Evolutionary conservation across 345 rosid genomes (phyloP), one percentile per base, ranked within the genome.

Genomic region (Psidium friedrichsthalianum): DNA sequence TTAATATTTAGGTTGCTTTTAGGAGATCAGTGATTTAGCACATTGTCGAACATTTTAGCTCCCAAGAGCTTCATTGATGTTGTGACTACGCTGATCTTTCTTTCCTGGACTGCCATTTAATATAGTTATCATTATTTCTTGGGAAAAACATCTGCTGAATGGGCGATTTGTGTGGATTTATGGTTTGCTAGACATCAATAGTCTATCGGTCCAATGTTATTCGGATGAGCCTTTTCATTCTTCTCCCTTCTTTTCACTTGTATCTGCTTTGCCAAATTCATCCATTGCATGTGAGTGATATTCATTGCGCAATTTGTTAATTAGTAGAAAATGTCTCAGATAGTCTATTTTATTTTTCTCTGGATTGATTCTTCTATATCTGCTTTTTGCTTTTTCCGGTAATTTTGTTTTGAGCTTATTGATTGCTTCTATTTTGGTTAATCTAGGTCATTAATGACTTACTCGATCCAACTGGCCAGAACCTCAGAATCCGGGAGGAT

Each of bases 401-500:
- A 83, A 25, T 44, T 83, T 51, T 40, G 20, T 76, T 85, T 58
- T 54, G 5, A 51, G 11, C 49, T 84, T 80, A 51, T 78, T 80
- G 51, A 55, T 53, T 51, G 18, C 61, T 44, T 47, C 40, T 69
- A 32, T 81, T 40, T 69, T 76, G 25, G 16, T 49, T 84, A 54
- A 40, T 57, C 86, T 88, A 95, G 99, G 99, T 97, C 83, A 94
- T 97, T 89, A 97, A 97, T 88, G 98, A 95, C 90, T 94, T 95
- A 85, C 98, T 97, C 74, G 93, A 95, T 91, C 93, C 98, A 89
- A 90, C 93, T 21, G 98, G 95, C 44, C 98, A 97, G 89, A 97
- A 97, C 89, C 94, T 97, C 82, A 90, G 96, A 87, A 93, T 97
- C 89, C 91, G 99, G 85, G 98, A 97, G 88, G 99, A 97, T 88